phyloP scores from a whole-genome alignment of 2,329 filamentous ascomycete species.

The Plectosphaerella plurivora region DNA sequence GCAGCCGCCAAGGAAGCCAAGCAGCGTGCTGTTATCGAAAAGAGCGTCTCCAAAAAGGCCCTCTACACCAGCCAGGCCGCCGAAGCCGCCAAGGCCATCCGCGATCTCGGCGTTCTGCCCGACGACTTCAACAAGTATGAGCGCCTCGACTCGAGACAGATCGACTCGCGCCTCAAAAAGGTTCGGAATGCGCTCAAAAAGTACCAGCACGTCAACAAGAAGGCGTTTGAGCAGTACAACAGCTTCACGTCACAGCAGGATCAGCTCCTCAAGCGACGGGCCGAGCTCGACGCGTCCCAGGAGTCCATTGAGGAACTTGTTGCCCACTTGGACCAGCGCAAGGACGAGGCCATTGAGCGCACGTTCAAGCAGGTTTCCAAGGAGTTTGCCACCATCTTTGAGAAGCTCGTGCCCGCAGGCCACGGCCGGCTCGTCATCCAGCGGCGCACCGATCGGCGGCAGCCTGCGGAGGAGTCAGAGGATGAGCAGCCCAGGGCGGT shows the following conservation, averaged over 20 bases:
- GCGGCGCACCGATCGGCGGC: constrained; percentile 72
- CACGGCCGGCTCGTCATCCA: constrained; percentile 91
- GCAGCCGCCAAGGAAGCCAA: constrained; percentile 75
- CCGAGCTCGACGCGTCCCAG: constrained; percentile 83
- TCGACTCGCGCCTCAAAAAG: constrained; percentile 71
- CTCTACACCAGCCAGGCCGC: constrained; percentile 70
- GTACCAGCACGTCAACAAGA: constrained; percentile 98
- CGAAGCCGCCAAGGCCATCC: constrained; percentile 83
- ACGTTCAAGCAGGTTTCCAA: constrained; percentile 97
- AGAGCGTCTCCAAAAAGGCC: constrained; percentile 84
- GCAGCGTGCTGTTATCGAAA: constrained; percentile 86
- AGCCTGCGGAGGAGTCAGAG: constrained; percentile 43
- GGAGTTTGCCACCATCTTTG: constrained; percentile 90
- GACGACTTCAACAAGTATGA: constrained; percentile 93
- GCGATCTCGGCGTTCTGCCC: constrained; percentile 86
- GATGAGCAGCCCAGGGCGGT: constrained; percentile 67
- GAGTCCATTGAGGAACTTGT: constrained; percentile 89
- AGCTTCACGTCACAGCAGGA: constrained; percentile 93
- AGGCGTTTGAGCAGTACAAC: constrained; percentile 98
- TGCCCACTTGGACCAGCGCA: constrained; percentile 85
- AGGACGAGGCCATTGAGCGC: constrained; percentile 96
- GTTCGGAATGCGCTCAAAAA: constrained; percentile 93
- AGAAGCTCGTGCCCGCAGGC: constrained; percentile 89
- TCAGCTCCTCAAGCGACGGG: constrained; percentile 74
- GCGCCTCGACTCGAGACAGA: constrained; percentile 72